A percentile compares a stretch with the other conserved stretches of the same genome.
Evolutionary conservation across 306 rosid genomes (phyloP).

Genomic region (Mimosa bimucronata): DNA sequence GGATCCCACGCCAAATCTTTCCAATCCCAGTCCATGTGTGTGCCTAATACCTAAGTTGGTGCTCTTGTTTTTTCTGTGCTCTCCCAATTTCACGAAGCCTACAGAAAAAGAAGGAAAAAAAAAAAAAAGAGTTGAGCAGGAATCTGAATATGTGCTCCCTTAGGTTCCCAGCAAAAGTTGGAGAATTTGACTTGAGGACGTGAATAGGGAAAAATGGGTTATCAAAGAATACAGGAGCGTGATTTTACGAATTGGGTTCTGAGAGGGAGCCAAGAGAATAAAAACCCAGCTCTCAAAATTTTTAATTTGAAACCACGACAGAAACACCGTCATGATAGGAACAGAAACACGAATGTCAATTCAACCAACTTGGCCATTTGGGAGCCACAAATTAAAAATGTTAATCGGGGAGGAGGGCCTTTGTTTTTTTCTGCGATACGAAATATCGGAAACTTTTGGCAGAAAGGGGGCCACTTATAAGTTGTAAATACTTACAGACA

Average conservation of each 20-base stretch:
- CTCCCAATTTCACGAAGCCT: conserved; percentile 43
- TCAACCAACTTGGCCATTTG: conserved; percentile 39
- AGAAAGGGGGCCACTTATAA: not conserved
- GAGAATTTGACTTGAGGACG: conserved; percentile 42
- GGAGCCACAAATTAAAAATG: conserved; percentile 25
- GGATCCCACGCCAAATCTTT: conserved; percentile 72
- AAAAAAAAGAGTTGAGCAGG: conserved; percentile 42
- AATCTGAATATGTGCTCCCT: conserved; percentile 39
- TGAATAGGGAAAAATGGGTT: conserved; percentile 35
- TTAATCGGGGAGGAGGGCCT: conserved; percentile 29
- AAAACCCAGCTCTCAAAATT: conserved; percentile 39
- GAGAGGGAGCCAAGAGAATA: conserved; percentile 45
- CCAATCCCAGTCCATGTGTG: conserved; percentile 88
- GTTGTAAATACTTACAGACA: not conserved
- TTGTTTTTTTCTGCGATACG: conserved; percentile 36
- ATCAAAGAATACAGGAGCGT: conserved; percentile 28
- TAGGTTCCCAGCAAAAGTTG: conserved; percentile 33
- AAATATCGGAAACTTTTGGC: conserved; percentile 6
- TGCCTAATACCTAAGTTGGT: conserved; percentile 25
- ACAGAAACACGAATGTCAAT: conserved; percentile 44
- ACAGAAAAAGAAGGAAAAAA: not conserved
- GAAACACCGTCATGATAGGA: conserved; percentile 38
- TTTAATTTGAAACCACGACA: conserved; percentile 37
- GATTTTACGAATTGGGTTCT: conserved; percentile 43
- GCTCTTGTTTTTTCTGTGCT: conserved; percentile 22